These are phyloP conservation scores for Anaeromyces robustus DNA, from an alignment of 192 early-diverging fungal genomes.

Conservation along the genomic window DNA sequence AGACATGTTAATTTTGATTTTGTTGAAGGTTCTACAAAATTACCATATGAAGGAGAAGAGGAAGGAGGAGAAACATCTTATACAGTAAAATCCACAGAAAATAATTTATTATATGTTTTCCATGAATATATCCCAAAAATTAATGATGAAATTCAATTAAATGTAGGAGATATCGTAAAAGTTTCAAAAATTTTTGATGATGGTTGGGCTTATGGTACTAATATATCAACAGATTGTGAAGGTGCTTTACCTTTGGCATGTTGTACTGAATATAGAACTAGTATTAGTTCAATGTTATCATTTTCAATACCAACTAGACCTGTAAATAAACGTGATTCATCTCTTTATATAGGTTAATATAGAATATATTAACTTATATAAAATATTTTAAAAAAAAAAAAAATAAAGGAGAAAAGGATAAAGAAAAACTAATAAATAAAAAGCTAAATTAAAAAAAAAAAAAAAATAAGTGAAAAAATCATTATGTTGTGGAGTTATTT, in stretches of 20 bases:
- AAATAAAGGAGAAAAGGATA: too few species aligned
- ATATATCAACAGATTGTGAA: constrained; percentile 44
- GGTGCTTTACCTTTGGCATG: constrained; percentile 81
- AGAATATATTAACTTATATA: too few species aligned
- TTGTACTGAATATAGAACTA: constrained; percentile 1
- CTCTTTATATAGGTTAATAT: too few species aligned
- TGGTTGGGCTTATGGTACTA: constrained; percentile 78
- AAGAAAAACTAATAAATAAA: too few species aligned
- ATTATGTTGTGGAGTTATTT: too few species aligned
- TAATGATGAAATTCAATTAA: constrained; percentile 59
- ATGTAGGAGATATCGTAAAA: constrained; percentile 54
- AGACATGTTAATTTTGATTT: neutral
- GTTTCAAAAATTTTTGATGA: constrained; percentile 65
- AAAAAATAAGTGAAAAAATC: too few species aligned
- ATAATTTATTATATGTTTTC: constrained; percentile 21
- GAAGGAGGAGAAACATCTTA: neutral
- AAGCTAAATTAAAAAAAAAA: too few species aligned
- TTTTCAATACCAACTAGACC: neutral
- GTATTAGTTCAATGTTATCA: neutral
- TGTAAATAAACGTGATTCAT: neutral
- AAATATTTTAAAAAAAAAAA: too few species aligned
- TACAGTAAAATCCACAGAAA: neutral
- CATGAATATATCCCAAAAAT: constrained; percentile 49
- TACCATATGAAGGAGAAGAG: neutral
- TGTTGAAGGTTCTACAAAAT: neutral